Evolutionary conservation across 441 rosid species (phyloP), one percentile per base, ranked within the genome.

Genomic region (Mallotus japonicus): DNA sequence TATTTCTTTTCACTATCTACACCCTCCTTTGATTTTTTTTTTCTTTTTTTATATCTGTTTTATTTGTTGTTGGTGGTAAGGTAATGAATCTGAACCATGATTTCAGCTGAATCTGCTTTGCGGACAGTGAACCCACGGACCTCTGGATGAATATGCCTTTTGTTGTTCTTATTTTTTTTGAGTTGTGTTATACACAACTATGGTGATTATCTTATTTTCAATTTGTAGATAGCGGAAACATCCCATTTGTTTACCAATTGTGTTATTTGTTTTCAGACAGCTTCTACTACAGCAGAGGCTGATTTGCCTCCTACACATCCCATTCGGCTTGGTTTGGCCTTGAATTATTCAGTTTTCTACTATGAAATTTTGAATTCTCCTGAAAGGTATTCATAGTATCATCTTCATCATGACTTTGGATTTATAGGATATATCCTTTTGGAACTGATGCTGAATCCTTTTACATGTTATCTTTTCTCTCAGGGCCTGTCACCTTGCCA

Each of bases 281-380:
- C 78, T 28, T 75, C 70, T 44, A 49, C 65, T 24, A 22, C 60
- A n/a, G 74, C 74, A 28, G 74, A 69, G 57, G 74, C 78, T 17
- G 92, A 89, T 58, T 81, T 92, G 76, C 73, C 92, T 62, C 91
- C 95, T 0, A 87, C 97, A 22, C 95, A 91, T 83, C 93, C 97
- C 49, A 88, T 89, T 46, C 83, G 93, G 79, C 89, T 91, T 72
- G 95, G 97, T 62, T 75, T 91, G 69, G 92, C 95, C 70, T 72
- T 91, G 75, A 91, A 91, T 88, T 89, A 87, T 81, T 89, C 94
- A 3, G 97, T 89, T 62, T 91, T 89, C 83, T 89, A 88, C 86
- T 89, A 91, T 72, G 97, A 91, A 81, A 91, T 91, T 79, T 76
- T 91, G 79, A 88, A 88, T 78, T 88, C 92, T 24, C 91, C 92